Evolutionary conservation across 345 rosid genomes (phyloP).

Genomic region (Ceriops decandra): DNA sequence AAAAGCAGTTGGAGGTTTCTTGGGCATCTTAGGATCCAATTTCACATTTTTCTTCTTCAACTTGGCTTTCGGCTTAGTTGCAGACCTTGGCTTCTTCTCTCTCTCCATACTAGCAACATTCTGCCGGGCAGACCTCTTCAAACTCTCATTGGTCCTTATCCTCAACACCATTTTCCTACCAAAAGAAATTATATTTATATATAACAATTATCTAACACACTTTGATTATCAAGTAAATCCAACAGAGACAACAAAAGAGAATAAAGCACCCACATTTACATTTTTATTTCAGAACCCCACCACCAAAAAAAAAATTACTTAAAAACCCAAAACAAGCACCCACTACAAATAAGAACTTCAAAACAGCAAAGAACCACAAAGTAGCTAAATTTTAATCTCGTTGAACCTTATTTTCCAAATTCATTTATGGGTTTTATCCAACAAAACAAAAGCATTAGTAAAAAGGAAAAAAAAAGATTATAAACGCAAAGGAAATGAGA

Average conservation of each 20-base stretch:
- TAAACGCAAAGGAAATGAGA: too few relatives aligned
- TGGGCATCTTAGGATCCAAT: constrained; percentile 61
- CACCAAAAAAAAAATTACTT: too few relatives aligned
- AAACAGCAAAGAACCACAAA: not conserved
- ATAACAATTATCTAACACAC: not conserved
- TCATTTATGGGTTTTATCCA: not conserved
- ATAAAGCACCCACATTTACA: too few relatives aligned
- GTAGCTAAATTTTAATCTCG: not conserved
- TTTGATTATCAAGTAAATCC: not conserved
- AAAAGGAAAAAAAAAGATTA: too few relatives aligned
- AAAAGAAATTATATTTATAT: too few relatives aligned
- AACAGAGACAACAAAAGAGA: not conserved
- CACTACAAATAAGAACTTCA: not conserved
- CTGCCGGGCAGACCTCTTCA: constrained; percentile 18
- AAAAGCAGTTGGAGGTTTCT: constrained; percentile 93
- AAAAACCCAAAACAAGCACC: too few relatives aligned
- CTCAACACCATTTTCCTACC: constrained; percentile 35
- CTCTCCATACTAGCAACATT: constrained; percentile 10
- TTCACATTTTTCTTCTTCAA: constrained; percentile 39
- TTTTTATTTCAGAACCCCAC: too few relatives aligned
- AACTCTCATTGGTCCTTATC: constrained; percentile 26
- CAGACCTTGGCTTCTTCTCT: constrained; percentile 23
- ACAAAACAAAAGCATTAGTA: not conserved
- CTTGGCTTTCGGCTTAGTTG: constrained; percentile 31
- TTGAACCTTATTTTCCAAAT: not conserved